phyloP scores from a whole-genome alignment of 2,329 filamentous ascomycete species.

The Fusarium veterinarium region DNA sequence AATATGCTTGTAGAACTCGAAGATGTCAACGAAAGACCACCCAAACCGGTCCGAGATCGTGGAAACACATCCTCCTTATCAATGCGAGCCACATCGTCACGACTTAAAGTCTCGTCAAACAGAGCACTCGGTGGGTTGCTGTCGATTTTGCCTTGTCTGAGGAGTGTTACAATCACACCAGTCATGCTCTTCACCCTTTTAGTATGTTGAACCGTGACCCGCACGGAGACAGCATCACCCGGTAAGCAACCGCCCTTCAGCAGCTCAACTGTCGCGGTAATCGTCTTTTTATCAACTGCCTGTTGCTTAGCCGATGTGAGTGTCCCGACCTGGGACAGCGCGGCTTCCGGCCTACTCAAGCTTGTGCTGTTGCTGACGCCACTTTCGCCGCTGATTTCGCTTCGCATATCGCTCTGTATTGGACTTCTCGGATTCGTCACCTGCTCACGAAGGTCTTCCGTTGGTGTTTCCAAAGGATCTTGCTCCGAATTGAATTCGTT shows the following conservation, averaged over 20 bases:
- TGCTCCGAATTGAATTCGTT: constrained; percentile 51
- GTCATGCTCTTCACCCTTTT: constrained; percentile 91
- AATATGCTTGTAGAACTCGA: constrained; percentile 92
- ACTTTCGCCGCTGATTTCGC: constrained; percentile 78
- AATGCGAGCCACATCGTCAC: constrained; percentile 73
- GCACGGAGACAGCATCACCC: constrained; percentile 84
- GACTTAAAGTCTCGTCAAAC: constrained; percentile 64
- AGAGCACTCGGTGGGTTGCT: constrained; percentile 68
- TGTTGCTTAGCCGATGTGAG: constrained; percentile 54
- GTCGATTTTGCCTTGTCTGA: constrained; percentile 90
- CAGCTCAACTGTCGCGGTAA: constrained; percentile 87
- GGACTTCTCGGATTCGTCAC: constrained; percentile 55
- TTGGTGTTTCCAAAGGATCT: constrained; percentile 54
- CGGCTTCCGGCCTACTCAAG: constrained; percentile 63
- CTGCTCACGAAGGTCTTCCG: constrained; percentile 53
- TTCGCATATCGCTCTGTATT: constrained; percentile 67
- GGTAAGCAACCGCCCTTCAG: constrained; percentile 85
- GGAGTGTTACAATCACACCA: constrained; percentile 92
- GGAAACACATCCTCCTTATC: constrained; percentile 89
- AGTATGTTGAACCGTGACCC: constrained; percentile 85
- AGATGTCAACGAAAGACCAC: constrained; percentile 86
- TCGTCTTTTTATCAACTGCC: constrained; percentile 75
- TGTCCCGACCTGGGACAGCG: constrained; percentile 49
- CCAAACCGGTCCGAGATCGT: constrained; percentile 85
- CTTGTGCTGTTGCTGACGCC: constrained; percentile 74